Base-by-base conservation (phyloP, 257 asterid species). In the Eucommia ulmoides region DNA sequence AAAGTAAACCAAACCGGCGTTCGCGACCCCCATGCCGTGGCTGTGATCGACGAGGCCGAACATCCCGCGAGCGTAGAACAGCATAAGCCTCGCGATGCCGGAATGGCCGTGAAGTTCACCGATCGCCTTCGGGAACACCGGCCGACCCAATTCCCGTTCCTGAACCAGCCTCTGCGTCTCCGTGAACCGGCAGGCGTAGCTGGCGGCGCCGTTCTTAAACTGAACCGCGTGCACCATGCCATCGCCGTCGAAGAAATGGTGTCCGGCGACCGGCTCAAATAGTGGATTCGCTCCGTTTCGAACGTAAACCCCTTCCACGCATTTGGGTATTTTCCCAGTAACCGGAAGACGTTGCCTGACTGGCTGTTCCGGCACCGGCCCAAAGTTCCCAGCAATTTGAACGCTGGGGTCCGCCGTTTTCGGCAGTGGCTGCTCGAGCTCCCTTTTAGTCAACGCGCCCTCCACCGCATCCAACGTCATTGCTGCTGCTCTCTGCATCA, bases 181-280 rank as follows among this genome's bases (percentile, higher is more conserved):
- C 0, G 98, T 91, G 55, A 86, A 86, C 0, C 98, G 75, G 50
- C 98, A 83, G 0, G 94, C 68, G 26, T 91, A 91, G 73, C 87
- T 76, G 1, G 79, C 98, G 0, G 64, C 16, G 10, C 96, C 98
- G 60, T 72, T 58, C 0, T 65, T 15, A 65, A 91, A 80, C 5
- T 66, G 65, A 4, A 91, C 93, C 52, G 96, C 81, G 60, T 91
- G 98, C 52, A 91, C 74, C 98, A 91, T 91, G 46, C 98, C 98
- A 53, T 91, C 98, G 4, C 98, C 98, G 66, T 91, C 98, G 61
- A 91, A 91, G 66, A 91, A 81, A 47, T 91, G 98, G 77, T 91
- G 98, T 0, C 98, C 98, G 54, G 96, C 93, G 11, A 63, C 51
- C 2, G 98, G 98, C 66, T 83, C 93, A 58, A 78, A 79, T 3